Conservation (phyloP, 768 basidiomycete species). For the Lyophyllum semitale region DNA sequence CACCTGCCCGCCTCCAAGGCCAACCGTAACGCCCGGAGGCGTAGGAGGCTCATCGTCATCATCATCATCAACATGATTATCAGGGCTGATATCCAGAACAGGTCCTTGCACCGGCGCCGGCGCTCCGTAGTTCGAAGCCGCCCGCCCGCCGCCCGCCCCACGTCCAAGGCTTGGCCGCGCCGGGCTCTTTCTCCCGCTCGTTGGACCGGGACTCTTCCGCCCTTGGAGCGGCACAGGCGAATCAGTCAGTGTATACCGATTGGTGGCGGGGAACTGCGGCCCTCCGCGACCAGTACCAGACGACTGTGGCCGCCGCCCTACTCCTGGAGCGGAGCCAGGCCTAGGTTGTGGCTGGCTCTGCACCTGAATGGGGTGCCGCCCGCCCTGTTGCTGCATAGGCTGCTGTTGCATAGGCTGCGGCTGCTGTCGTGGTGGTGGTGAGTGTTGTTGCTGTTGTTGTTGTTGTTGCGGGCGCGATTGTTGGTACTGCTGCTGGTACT, state of each 20-base stretch:
- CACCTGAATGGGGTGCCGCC: conserved; percentile 9
- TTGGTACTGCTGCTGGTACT: conserved; percentile 17
- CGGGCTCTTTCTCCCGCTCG: conserved; percentile 17
- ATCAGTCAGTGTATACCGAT: conserved; percentile 53
- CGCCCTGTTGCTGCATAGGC: conserved; percentile 12
- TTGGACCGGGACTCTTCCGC: conserved; percentile 18
- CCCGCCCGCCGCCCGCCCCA: conserved; percentile 7
- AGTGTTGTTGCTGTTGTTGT: conserved; percentile 12
- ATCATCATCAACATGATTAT: not conserved
- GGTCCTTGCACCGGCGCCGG: conserved; percentile 3
- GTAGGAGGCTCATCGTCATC: conserved; percentile 4
- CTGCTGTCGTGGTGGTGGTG: not conserved
- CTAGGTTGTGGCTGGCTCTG: conserved; percentile 5
- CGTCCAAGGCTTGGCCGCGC: conserved; percentile 12
- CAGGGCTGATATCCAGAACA: conserved; percentile 6
- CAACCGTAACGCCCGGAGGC: conserved; percentile 15
- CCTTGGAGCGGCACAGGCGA: conserved; percentile 24
- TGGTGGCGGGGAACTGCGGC: conserved; percentile 35
- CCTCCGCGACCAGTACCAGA: conserved; percentile 1
- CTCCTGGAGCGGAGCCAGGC: conserved; percentile 11
- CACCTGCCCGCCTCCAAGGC: conserved; percentile 23
- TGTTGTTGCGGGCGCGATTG: conserved; percentile 13
- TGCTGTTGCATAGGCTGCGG: conserved; percentile 1
- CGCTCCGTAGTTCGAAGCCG: not conserved
- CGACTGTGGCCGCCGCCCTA: conserved; percentile 14